These are phyloP conservation scores for Pouteria campechiana DNA, from an alignment of 179 eudicot genomes.

Conservation along the genomic window DNA sequence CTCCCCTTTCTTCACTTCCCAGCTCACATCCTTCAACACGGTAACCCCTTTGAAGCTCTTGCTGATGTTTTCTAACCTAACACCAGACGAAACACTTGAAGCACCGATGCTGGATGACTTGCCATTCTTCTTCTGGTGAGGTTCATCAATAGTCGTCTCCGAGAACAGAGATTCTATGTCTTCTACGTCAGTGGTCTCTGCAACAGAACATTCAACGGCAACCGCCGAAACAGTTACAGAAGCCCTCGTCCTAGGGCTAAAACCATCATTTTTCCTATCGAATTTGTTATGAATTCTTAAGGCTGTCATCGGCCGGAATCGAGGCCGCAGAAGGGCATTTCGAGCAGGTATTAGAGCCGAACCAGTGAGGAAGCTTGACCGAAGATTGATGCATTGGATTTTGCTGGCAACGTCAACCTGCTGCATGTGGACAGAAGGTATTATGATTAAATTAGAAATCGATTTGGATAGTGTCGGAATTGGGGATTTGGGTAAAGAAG, in stretches of 20 bases:
- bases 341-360: constrained; percentile 17
- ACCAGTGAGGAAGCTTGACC: constrained; percentile 50
- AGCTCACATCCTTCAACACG: constrained; percentile 62
- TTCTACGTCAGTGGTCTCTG: constrained; percentile 25
- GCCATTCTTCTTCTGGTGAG: constrained; percentile 23
- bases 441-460: too few species aligned
- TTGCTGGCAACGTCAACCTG: constrained; percentile 43
- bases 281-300: constrained; percentile 10
- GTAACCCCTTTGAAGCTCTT: constrained; percentile 82
- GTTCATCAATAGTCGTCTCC: constrained; percentile 15
- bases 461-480: too few species aligned
- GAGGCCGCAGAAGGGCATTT: constrained; percentile 24
- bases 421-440: too few species aligned
- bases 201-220: constrained; percentile 31
- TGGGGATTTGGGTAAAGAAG: too few species aligned
- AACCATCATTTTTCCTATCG: constrained; percentile 9
- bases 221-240: constrained; percentile 37
- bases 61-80: constrained; percentile 69
- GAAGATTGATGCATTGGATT: constrained; percentile 43
- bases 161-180: constrained; percentile 75
- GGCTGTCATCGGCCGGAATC: constrained; percentile 17
- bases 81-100: constrained; percentile 75
- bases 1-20: constrained; percentile 97
- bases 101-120: constrained; percentile 52
- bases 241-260: constrained; percentile 16